A percentile compares a stretch with the other conserved stretches of the same genome.
Evolutionary conservation across 192 early-diverging fungal species (phyloP).

Genomic region (Backusella tarrabulga): DNA sequence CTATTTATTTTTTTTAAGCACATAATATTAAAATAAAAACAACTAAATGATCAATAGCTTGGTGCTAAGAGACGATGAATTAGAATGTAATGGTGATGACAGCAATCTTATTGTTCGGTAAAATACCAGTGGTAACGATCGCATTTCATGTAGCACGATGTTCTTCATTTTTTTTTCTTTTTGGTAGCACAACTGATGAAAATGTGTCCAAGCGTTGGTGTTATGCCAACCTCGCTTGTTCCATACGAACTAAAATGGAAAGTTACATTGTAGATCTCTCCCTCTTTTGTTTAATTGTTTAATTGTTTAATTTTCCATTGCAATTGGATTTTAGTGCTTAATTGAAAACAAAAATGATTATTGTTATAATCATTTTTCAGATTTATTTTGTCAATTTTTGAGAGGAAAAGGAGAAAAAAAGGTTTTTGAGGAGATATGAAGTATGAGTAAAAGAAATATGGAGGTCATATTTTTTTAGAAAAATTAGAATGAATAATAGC

Average conservation of each 20-base stretch:
- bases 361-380: background rate
- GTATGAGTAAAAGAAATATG: background rate
- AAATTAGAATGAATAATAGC: background rate
- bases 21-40: background rate
- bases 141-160: background rate
- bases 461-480: background rate
- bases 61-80: background rate
- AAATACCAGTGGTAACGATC: background rate
- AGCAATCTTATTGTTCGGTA: background rate
- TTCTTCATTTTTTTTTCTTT: background rate
- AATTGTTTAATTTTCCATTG: slow-evolving; percentile 5
- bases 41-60: background rate
- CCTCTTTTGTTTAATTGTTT: background rate
- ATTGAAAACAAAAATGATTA: slow-evolving; percentile 6
- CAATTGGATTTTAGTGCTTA: background rate
- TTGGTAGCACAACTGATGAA: background rate
- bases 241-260: background rate
- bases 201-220: slow-evolving; percentile 6
- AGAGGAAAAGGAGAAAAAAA: background rate
- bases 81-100: background rate
- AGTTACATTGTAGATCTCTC: slow-evolving; percentile 1
- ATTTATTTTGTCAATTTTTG: background rate
- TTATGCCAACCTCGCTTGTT: slow-evolving; percentile 3
- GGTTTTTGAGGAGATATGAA: background rate
- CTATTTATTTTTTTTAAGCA: background rate